Evolutionary conservation across 1,284 basidiomycete genomes (phyloP), one percentile per base, ranked within the genome.

Genomic region (Ustilago cynodontis): DNA sequence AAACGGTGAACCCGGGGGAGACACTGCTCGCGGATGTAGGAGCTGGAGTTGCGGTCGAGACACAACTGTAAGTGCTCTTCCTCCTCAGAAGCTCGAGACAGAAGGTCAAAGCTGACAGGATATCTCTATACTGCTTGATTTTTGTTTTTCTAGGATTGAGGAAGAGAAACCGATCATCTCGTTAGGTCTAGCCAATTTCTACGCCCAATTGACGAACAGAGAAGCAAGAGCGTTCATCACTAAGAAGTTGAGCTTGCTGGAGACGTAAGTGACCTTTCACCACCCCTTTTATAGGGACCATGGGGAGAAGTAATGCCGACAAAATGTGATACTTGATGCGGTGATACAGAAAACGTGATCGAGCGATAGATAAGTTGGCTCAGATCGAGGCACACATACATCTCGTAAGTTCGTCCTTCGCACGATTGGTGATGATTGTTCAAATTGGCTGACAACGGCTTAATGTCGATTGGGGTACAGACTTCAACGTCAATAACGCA

Each of bases 351-450:
- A 78, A 71, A 56, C 56, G 65, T 5, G 76, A 75, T 22, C 47
- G 64, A 43, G 72, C 71, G 35, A 59, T 71, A 22, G 76, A 78
- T 47, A 71, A 75, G 58, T 52, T 78, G 2, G 71, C 76, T 1
- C 65, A 78, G 60, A 78, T 78, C 47, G 76, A 78, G 29, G 76
- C 76, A 14, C 76, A 78, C 26, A 65, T 78, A 16, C 76, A 78
- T 45, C 66, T 78, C 10, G 73, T 72, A 65, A 43, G 67, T 68
- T 16, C 20, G 22, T 3, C 10, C 16, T n/a, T 9, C 16, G 22
- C 9, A 9, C 20, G 29, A 47, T 20, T 2, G 31, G 33, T 1
- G 14, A 16, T 31, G 53, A 14, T n/a, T n/a, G n/a, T n/a, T n/a
- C n/a, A n/a, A n/a, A n/a, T n/a, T 22, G 1, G 16, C 53, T 53